Base-by-base conservation (phyloP, 2,329 filamentous ascomycete genomes). In the Diplodia mutila region DNA sequence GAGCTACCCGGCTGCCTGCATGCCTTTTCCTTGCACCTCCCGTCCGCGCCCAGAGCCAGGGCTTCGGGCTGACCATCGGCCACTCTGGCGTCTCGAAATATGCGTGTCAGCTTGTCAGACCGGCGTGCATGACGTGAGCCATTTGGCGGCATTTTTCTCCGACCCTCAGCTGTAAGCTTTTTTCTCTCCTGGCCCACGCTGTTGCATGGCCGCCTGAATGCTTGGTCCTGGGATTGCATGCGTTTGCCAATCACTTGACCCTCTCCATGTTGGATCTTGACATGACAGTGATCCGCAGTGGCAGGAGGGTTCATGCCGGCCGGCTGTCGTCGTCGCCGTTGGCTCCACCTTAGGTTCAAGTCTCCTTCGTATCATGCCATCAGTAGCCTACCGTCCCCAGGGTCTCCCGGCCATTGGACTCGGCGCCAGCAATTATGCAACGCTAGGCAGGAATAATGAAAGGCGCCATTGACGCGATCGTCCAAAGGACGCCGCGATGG, bases 71-170 rank as follows among this genome's bases (percentile, higher is more conserved):
- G 23, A 32, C 39, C 25, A 32, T 37, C 29, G 23, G 46, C 59
- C 46, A 49, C 57, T 49, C 57, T n/a, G n/a, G n/a, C n/a, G n/a
- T n/a, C n/a, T n/a, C n/a, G 27, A 37, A 51, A 61, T 29, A 23
- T 37, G 59, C 46, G 59, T 29, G 59, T 52, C 59, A 63, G 39
- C 37, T 59, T 46, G 53, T 55, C 52, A 25, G 52, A 34, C 52
- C 14, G 52, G 52, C 16, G 16, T 32, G 34, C 57, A 61, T 49
- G 39, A 48, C 42, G 42, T 61, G 57, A 49, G 37, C 18, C 16
- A 32, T 29, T 29, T 23, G 37, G 34, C 23, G 21, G 27, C 23
- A 21, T 14, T 32, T 53, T 32, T 18, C 51, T 32, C 11, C 18
- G 29, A 34, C 18, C 52, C 27, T 32, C 29, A 32, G 29, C 29